Conservation (phyloP, 106 monocot species). For the Hemerocallis citrina region DNA sequence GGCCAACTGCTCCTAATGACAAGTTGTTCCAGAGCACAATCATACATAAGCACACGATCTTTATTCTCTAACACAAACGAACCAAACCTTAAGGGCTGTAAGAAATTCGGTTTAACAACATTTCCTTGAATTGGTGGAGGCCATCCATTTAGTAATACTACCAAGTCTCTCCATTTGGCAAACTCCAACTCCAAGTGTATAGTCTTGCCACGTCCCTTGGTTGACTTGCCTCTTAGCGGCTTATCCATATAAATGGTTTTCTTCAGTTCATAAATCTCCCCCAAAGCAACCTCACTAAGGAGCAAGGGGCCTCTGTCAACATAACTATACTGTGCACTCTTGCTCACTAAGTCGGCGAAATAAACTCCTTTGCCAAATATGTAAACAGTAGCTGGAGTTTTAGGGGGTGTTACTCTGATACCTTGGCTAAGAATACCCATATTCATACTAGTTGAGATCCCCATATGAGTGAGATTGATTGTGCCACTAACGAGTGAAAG, state of each 20-base stretch:
- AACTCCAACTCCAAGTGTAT: slow-evolving; percentile 73
- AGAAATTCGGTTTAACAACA: too few species aligned
- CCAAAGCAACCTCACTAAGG: slow-evolving; percentile 94
- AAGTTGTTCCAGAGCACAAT: too few species aligned
- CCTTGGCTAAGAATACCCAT: too few species aligned
- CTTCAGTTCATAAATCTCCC: slow-evolving; percentile 88
- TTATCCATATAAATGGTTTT: slow-evolving; percentile 78
- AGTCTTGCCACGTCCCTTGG: slow-evolving; percentile 92
- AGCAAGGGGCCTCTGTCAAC: slow-evolving; percentile 88
- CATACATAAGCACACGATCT: too few species aligned
- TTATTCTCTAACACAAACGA: too few species aligned
- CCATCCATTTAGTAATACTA: too few species aligned
- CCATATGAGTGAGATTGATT: too few species aligned
- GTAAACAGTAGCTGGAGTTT: slow-evolving; percentile 84
- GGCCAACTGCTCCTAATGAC: too few species aligned
- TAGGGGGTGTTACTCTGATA: slow-evolving; percentile 88
- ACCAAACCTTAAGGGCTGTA: too few species aligned
- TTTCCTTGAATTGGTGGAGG: too few species aligned
- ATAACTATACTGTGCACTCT: slow-evolving; percentile 94
- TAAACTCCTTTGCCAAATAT: slow-evolving; percentile 99
- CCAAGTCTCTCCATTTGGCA: slow-evolving; percentile 71
- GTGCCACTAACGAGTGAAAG: too few species aligned
- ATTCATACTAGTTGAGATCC: too few species aligned
- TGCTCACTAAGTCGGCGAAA: slow-evolving; percentile 94
- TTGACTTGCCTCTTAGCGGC: slow-evolving; percentile 90